These are phyloP conservation scores for Acrocalymma vagum DNA, from an alignment of 2,329 filamentous ascomycete genomes.

Conservation along the genomic window DNA sequence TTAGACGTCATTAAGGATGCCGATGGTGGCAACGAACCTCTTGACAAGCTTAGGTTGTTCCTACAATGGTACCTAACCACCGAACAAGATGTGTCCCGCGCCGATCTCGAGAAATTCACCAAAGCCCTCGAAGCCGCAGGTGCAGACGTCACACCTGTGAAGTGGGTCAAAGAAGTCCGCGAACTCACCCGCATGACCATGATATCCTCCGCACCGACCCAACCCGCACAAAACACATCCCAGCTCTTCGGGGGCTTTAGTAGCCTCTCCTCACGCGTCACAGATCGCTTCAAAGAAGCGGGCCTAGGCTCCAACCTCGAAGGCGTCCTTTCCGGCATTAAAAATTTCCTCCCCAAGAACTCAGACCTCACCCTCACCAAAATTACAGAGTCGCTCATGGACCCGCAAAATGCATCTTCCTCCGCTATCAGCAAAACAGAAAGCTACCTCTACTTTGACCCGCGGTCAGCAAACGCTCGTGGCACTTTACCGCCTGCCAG, in stretches of 20 bases:
- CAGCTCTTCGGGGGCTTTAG: slow-evolving; percentile 95
- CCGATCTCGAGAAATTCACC: slow-evolving; percentile 86
- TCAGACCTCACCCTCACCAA: slow-evolving; percentile 96
- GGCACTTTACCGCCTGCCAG: slow-evolving; percentile 89
- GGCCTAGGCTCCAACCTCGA: slow-evolving; percentile 89
- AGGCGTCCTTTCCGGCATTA: slow-evolving; percentile 92
- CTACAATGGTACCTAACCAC: slow-evolving; percentile 93
- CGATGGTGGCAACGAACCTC: slow-evolving; percentile 81
- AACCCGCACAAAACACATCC: slow-evolving; percentile 70
- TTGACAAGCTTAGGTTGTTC: slow-evolving; percentile 92
- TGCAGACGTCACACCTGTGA: slow-evolving; percentile 77
- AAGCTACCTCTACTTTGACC: slow-evolving; percentile 96
- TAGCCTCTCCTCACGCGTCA: slow-evolving; percentile 88
- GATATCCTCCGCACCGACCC: slow-evolving; percentile 82
- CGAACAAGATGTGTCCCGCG: slow-evolving; percentile 83
- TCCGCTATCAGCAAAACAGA: slow-evolving; percentile 96
- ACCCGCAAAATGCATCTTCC: slow-evolving; percentile 86
- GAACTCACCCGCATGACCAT: slow-evolving; percentile 98
- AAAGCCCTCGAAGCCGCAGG: slow-evolving; percentile 80
- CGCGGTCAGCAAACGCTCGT: slow-evolving; percentile 88
- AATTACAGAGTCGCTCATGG: slow-evolving; percentile 98
- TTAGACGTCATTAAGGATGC: slow-evolving; percentile 84
- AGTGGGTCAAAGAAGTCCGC: slow-evolving; percentile 83
- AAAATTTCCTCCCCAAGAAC: slow-evolving; percentile 96
- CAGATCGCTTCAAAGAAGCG: slow-evolving; percentile 92